These are phyloP conservation scores for Gossypium schwendimanii DNA, from an alignment of 441 rosid species.

Conservation along the genomic window DNA sequence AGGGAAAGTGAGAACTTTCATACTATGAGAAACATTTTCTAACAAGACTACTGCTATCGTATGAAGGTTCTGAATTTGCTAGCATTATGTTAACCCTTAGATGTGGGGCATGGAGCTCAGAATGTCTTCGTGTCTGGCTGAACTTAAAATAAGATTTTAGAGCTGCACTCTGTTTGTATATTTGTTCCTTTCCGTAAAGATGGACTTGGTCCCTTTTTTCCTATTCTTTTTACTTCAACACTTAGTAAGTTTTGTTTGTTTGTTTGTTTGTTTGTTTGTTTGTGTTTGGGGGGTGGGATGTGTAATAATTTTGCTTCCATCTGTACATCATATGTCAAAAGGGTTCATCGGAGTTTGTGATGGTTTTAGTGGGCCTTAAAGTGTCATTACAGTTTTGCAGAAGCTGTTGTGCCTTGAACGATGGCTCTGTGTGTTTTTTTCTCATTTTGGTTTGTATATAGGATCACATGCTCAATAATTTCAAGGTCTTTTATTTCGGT, in stretches of 20 bases:
- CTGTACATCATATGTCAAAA: neutral
- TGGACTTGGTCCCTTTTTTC: neutral
- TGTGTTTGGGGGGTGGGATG: neutral
- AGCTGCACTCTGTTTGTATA: neutral
- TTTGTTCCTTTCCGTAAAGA: neutral
- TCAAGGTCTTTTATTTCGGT: neutral
- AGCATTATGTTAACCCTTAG: neutral
- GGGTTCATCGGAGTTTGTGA: neutral
- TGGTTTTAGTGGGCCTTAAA: neutral
- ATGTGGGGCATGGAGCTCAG: neutral
- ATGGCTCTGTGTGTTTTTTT: neutral
- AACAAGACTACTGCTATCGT: neutral
- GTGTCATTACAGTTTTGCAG: neutral
- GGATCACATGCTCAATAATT: neutral
- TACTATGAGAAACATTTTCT: neutral
- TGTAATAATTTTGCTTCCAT: neutral
- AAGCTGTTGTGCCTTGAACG: neutral
- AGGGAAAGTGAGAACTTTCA: neutral
- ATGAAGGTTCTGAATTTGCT: neutral
- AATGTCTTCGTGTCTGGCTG: neutral
- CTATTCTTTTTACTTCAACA: neutral
- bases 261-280: neutral
- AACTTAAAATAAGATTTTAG: neutral
- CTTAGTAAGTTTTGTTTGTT: neutral
- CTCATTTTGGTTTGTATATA: neutral